These are phyloP conservation scores for Nannizzia gypsea DNA, from an alignment of 2,329 filamentous ascomycete genomes.

Conservation along the genomic window DNA sequence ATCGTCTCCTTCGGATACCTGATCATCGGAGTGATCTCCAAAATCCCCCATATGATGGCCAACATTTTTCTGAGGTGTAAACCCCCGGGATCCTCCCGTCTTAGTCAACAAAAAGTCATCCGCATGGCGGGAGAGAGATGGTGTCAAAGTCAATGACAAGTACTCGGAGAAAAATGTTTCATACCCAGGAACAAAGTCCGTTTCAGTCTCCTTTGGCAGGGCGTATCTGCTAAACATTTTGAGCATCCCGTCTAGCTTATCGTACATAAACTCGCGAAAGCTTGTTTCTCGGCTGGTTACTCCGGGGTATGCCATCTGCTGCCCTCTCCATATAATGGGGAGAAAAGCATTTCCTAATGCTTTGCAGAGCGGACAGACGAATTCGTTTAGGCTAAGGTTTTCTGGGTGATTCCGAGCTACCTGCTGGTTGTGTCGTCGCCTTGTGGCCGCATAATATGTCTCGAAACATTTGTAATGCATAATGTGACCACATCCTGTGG, in stretches of 20 bases:
- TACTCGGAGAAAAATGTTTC: slow-evolving; percentile 43
- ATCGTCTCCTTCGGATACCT: not conserved
- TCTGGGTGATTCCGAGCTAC: slow-evolving; percentile 93
- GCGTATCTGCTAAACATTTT: slow-evolving; percentile 40
- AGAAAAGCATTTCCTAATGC: slow-evolving; percentile 90
- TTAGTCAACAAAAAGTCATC: slow-evolving; percentile 21
- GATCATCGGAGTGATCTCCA: not conserved
- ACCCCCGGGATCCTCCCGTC: not conserved
- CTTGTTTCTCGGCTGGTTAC: slow-evolving; percentile 48
- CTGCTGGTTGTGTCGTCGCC: slow-evolving; percentile 74
- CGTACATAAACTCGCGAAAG: slow-evolving; percentile 59
- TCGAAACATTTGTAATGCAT: slow-evolving; percentile 98
- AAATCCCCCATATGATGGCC: not conserved
- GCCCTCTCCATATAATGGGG: slow-evolving; percentile 88
- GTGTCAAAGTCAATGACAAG: slow-evolving; percentile 39
- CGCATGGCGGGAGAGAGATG: slow-evolving; percentile 36
- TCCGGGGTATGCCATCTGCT: slow-evolving; percentile 71
- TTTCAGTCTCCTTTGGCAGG: slow-evolving; percentile 28
- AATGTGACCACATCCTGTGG: slow-evolving; percentile 88
- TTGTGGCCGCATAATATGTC: slow-evolving; percentile 72
- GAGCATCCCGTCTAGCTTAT: slow-evolving; percentile 42
- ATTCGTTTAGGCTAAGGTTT: slow-evolving; percentile 64
- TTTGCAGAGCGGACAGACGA: slow-evolving; percentile 93
- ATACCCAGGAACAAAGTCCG: slow-evolving; percentile 26
- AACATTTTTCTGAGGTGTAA: not conserved